Evolutionary conservation across 1,139 yeast species (phyloP).

Genomic region (Magnusiomyces ingens): DNA sequence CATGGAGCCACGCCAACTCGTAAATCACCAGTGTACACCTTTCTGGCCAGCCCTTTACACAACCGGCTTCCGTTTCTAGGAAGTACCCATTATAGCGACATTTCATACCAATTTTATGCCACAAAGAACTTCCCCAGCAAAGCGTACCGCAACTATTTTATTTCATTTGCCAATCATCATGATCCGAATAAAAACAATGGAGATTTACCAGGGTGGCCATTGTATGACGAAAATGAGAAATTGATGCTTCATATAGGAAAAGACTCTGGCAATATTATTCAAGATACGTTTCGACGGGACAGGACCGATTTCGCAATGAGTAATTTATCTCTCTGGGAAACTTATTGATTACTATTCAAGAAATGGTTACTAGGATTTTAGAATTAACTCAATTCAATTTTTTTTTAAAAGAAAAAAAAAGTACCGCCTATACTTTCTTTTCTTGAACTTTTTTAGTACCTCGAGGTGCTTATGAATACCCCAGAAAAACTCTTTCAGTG

Average conservation of each 20-base stretch:
- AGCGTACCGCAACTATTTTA: slow-evolving; percentile 18
- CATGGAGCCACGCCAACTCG: background rate
- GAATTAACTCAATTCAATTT: too few species aligned
- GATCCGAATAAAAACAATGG: slow-evolving; percentile 16
- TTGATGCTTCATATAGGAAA: background rate
- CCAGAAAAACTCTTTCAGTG: too few species aligned
- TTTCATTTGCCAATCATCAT: slow-evolving; percentile 18
- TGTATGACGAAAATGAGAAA: slow-evolving; percentile 25
- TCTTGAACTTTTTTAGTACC: too few species aligned
- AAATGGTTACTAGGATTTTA: too few species aligned
- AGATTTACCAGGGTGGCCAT: slow-evolving; percentile 13
- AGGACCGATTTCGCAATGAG: too few species aligned
- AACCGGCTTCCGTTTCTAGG: slow-evolving; percentile 18
- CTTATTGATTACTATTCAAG: background rate
- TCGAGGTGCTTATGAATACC: too few species aligned
- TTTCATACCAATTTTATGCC: slow-evolving; percentile 1
- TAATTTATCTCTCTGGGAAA: too few species aligned
- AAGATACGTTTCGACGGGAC: background rate
- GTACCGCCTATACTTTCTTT: too few species aligned
- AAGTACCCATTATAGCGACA: slow-evolving; percentile 15
- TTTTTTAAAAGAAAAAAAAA: too few species aligned
- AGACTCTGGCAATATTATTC: background rate
- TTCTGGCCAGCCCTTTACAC: slow-evolving; percentile 13
- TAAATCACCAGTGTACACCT: slow-evolving; percentile 5
- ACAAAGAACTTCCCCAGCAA: slow-evolving; percentile 9